These are phyloP conservation scores for Podaxis pistillaris DNA, from an alignment of 768 basidiomycete genomes.

Conservation along the genomic window DNA sequence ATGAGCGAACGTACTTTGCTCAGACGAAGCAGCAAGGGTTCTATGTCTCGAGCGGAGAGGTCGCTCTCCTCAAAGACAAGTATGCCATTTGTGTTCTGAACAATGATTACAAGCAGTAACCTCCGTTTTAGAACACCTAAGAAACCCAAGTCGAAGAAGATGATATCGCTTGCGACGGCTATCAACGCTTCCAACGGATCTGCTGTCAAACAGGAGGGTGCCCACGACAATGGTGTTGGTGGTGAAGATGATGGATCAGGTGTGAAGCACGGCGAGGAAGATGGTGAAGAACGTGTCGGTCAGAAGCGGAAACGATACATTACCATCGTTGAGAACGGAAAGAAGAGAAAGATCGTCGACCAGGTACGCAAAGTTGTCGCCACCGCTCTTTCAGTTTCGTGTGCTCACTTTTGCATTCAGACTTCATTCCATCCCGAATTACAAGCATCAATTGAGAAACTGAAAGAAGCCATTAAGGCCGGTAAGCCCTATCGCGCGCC, in stretches of 20 bases:
- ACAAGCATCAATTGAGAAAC: conserved; percentile 54
- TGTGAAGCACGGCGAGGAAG: conserved; percentile 17
- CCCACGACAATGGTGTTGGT: conserved; percentile 50
- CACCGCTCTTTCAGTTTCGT: background rate
- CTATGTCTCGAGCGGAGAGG: conserved; percentile 87
- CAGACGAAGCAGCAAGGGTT: conserved; percentile 92
- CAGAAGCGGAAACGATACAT: conserved; percentile 57
- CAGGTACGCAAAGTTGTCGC: conserved; percentile 43
- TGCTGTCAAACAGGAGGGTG: conserved; percentile 31
- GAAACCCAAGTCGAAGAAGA: conserved; percentile 70
- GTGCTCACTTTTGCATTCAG: conserved; percentile 26
- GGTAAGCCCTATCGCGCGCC: conserved; percentile 34
- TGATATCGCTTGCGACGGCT: conserved; percentile 24
- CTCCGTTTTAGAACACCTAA: conserved; percentile 50
- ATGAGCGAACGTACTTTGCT: conserved; percentile 88
- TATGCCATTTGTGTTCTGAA: conserved; percentile 22
- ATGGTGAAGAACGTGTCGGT: conserved; percentile 34
- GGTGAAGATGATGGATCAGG: conserved; percentile 31
- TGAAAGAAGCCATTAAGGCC: conserved; percentile 58
- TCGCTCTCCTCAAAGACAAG: conserved; percentile 83
- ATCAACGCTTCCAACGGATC: conserved; percentile 8
- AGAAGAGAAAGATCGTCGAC: conserved; percentile 72
- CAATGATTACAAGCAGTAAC: conserved; percentile 16
- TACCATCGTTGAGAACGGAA: conserved; percentile 55
- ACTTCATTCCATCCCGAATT: conserved; percentile 71